Evolutionary conservation across 257 asterid genomes (phyloP).

Genomic region (Avicennia marina): DNA sequence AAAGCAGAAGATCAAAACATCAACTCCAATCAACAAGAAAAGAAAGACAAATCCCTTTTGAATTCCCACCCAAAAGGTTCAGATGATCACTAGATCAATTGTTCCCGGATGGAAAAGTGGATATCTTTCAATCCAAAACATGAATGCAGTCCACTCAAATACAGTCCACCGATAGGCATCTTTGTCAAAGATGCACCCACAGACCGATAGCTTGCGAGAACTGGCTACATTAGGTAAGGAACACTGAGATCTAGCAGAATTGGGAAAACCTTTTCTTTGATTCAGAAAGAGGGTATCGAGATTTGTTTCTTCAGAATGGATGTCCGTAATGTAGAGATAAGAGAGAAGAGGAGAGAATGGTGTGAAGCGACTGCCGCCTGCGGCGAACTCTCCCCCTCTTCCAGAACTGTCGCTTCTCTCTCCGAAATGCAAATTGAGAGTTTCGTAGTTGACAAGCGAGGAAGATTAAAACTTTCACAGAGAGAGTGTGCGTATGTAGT

Average conservation of each 20-base stretch:
- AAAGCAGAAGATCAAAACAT: background rate
- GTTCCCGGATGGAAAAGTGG: conserved; percentile 6
- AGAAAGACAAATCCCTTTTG: background rate
- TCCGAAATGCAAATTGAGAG: conserved; percentile 21
- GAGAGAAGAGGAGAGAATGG: conserved; percentile 9
- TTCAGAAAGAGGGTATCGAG: conserved; percentile 19
- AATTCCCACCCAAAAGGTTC: conserved; percentile 9
- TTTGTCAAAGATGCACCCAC: background rate
- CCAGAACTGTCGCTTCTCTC: background rate
- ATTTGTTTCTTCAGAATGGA: conserved; percentile 23
- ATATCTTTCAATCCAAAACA: conserved; percentile 2
- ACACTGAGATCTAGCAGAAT: conserved; percentile 25
- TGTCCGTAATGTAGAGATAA: conserved; percentile 10
- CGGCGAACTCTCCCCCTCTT: background rate
- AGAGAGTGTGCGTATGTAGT: conserved; percentile 9
- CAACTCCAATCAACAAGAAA: conserved; percentile 4
- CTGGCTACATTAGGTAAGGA: conserved; percentile 2
- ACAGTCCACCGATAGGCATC: background rate
- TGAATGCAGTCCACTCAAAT: conserved; percentile 8
- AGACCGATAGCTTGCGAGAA: background rate
- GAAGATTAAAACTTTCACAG: conserved; percentile 14
- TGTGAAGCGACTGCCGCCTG: conserved; percentile 7
- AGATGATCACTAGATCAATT: conserved; percentile 18
- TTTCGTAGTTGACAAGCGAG: conserved; percentile 39
- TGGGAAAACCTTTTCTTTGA: conserved; percentile 23